A percentile compares a stretch with the other conserved stretches of the same genome.
These are phyloP conservation scores for Asclepias syriaca DNA, from an alignment of 257 asterid genomes.

Conservation along the genomic window DNA sequence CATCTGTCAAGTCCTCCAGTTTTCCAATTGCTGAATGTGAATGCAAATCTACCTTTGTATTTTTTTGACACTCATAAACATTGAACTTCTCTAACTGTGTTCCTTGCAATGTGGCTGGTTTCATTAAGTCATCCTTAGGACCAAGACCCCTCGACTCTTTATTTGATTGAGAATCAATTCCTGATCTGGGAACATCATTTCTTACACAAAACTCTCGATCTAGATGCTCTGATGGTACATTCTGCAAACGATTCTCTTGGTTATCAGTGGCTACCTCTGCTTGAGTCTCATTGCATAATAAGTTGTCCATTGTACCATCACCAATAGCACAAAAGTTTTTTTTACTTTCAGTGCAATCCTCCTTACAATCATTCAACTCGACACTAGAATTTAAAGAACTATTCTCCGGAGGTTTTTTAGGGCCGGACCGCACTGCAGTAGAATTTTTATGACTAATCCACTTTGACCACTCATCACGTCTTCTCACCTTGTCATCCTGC, in stretches of 20 bases:
- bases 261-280: constrained; percentile 18
- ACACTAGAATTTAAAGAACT: constrained; percentile 23
- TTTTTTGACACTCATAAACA: constrained; percentile 21
- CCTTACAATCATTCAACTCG: constrained; percentile 30
- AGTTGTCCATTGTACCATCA: constrained; percentile 26
- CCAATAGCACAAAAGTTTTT: constrained; percentile 22
- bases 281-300: constrained; percentile 17
- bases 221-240: constrained; percentile 24
- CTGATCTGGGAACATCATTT: constrained; percentile 22
- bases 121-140: constrained; percentile 21
- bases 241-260: constrained; percentile 24
- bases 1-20: constrained; percentile 47
- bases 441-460: constrained; percentile 41
- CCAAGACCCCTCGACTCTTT: constrained; percentile 16
- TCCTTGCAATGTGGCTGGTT: constrained; percentile 24
- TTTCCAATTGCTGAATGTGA: constrained; percentile 28
- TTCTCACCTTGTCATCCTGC: constrained; percentile 78
- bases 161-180: constrained; percentile 20
- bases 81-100: constrained; percentile 20
- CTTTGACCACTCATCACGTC: constrained; percentile 80
- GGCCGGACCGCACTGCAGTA: constrained; percentile 25
- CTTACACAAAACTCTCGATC: constrained; percentile 20
- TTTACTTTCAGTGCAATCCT: constrained; percentile 26
- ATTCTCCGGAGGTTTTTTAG: constrained; percentile 19
- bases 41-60: constrained; percentile 15